phyloP scores from a whole-genome alignment of 176 grass and related monocot genomes.

The Zizania latifolia region DNA sequence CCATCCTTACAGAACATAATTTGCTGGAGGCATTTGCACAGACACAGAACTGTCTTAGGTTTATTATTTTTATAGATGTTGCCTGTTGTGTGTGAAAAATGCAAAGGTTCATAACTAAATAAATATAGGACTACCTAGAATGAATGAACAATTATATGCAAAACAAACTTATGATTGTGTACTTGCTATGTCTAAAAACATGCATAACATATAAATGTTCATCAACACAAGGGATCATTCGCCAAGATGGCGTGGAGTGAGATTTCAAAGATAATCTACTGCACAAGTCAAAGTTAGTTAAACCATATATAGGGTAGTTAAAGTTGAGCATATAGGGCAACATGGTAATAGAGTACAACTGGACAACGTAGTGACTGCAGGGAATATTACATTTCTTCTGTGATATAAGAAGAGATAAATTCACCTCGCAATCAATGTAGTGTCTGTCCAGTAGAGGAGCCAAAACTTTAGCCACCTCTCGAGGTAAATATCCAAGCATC shows the following conservation, averaged over 20 bases:
- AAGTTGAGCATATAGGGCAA: not conserved
- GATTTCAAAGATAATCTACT: not conserved
- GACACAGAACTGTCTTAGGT: slow-evolving; percentile 3
- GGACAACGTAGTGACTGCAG: not conserved
- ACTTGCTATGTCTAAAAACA: slow-evolving; percentile 3
- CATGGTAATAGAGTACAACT: not conserved
- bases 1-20: too few relatives aligned
- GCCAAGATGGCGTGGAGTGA: not conserved
- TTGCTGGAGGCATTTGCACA: not conserved
- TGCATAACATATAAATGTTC: not conserved
- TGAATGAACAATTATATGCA: not conserved
- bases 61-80: not conserved
- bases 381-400: not conserved
- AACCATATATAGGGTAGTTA: not conserved
- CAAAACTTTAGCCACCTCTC: slow-evolving; percentile 70
- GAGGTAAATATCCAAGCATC: slow-evolving; percentile 82
- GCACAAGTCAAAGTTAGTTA: not conserved
- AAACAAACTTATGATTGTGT: not conserved
- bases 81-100: not conserved
- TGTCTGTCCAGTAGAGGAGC: slow-evolving; percentile 68
- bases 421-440: slow-evolving; percentile 67
- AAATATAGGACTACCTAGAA: not conserved
- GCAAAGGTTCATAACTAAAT: not conserved
- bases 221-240: not conserved
- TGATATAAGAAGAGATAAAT: not conserved